Conservation (phyloP, 345 rosid species). For the Passiflora organensis region DNA sequence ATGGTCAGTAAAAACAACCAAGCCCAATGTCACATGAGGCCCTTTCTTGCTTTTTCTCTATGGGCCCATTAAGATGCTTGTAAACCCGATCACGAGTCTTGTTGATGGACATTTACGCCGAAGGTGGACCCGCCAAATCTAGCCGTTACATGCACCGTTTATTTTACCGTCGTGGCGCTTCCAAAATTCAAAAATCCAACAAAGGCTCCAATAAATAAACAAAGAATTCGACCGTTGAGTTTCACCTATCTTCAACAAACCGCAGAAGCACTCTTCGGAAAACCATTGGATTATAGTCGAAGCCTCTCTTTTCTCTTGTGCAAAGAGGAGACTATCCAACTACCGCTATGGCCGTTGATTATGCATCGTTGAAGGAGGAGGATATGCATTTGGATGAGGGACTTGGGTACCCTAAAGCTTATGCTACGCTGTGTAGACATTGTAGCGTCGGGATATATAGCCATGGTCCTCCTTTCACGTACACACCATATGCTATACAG, state of each 20-base stretch:
- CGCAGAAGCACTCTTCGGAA: too few relatives aligned
- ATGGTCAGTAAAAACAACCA: too few relatives aligned
- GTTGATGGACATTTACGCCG: neutral
- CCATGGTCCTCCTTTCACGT: slow-evolving; percentile 75
- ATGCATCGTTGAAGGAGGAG: slow-evolving; percentile 45
- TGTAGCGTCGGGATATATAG: slow-evolving; percentile 26
- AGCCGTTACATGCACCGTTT: slow-evolving; percentile 22
- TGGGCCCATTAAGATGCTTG: too few relatives aligned
- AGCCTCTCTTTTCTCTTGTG: too few relatives aligned
- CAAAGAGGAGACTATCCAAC: too few relatives aligned
- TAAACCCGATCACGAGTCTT: too few relatives aligned
- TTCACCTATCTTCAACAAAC: neutral
- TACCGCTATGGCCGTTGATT: slow-evolving; percentile 33
- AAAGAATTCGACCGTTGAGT: slow-evolving; percentile 27
- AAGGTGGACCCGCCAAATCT: slow-evolving; percentile 5
- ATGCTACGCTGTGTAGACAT: slow-evolving; percentile 60
- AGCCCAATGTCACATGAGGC: too few relatives aligned
- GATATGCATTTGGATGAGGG: slow-evolving; percentile 58
- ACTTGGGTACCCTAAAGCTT: slow-evolving; percentile 76
- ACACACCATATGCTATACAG: slow-evolving; percentile 53
- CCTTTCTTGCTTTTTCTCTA: too few relatives aligned
- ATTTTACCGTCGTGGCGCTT: slow-evolving; percentile 8
- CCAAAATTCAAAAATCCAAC: slow-evolving; percentile 15
- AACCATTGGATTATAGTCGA: neutral
- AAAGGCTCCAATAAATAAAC: neutral